phyloP scores from a whole-genome alignment of 2,329 filamentous ascomycete genomes.

The Cadophora luteo-olivacea region DNA sequence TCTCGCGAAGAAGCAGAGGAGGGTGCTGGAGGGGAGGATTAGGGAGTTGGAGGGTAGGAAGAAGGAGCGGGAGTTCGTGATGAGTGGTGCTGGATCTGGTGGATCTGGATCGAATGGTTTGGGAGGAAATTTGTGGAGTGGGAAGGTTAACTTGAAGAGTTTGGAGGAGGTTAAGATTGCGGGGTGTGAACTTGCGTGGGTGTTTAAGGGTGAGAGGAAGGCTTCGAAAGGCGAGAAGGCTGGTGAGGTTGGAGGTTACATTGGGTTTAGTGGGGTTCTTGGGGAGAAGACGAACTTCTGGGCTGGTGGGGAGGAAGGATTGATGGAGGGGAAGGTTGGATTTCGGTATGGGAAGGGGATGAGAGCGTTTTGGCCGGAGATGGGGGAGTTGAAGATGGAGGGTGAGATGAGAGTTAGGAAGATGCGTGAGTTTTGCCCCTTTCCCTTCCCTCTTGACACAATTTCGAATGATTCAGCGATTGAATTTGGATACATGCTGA shows the following conservation, averaged over 20 bases:
- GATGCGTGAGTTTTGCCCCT: conserved; percentile 3
- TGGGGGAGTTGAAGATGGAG: conserved; percentile 22
- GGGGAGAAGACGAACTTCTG: conserved; percentile 15
- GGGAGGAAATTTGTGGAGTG: neutral
- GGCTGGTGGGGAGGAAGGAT: conserved; percentile 9
- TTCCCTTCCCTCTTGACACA: too few species aligned
- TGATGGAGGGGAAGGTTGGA: conserved; percentile 1
- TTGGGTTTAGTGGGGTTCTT: conserved; percentile 13
- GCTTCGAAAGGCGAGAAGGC: neutral
- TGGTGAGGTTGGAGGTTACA: neutral
- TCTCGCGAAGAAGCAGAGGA: neutral
- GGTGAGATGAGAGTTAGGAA: conserved; percentile 19
- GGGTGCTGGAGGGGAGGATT: neutral
- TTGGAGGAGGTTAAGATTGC: conserved; percentile 2
- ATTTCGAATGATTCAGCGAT: too few species aligned
- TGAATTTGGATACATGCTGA: neutral
- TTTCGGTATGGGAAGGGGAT: neutral
- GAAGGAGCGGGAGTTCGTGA: neutral
- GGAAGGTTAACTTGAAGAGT: neutral
- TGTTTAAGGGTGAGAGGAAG: neutral
- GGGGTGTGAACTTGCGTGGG: neutral
- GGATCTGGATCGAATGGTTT: too few species aligned
- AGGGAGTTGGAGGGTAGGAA: neutral
- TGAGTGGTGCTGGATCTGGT: too few species aligned
- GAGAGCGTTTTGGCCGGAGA: conserved; percentile 23